Conservation (phyloP, 2,329 filamentous ascomycete species). For the Cladosporium sp. region DNA sequence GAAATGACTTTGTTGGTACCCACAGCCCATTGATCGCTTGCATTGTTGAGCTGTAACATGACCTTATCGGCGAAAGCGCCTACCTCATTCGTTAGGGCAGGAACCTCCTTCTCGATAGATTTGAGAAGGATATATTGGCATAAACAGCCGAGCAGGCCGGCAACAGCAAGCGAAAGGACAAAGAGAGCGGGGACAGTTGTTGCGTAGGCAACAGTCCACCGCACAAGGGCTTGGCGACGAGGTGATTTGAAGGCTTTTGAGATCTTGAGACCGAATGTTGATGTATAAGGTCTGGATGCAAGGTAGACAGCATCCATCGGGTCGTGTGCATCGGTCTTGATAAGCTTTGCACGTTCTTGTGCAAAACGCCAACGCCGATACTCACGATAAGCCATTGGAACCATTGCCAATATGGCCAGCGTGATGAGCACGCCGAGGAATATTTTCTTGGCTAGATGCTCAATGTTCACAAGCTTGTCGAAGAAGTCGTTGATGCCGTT, state of each 20-base stretch:
- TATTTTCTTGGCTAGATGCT: conserved; percentile 64
- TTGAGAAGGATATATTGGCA: conserved; percentile 78
- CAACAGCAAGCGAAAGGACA: conserved; percentile 74
- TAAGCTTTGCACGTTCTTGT: conserved; percentile 63
- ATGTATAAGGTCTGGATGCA: conserved; percentile 73
- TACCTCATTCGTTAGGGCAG: conserved; percentile 68
- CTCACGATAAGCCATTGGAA: conserved; percentile 78
- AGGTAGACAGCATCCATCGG: conserved; percentile 87
- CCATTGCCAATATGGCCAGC: conserved; percentile 66
- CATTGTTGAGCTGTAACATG: conserved; percentile 65
- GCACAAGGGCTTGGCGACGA: conserved; percentile 65
- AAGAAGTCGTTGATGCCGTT: conserved; percentile 82
- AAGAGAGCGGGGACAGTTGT: conserved; percentile 83
- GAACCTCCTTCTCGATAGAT: conserved; percentile 69
- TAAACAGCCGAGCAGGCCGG: conserved; percentile 75
- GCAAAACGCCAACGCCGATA: conserved; percentile 71
- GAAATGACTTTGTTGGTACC: conserved; percentile 70
- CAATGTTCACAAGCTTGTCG: conserved; percentile 61
- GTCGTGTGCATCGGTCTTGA: conserved; percentile 65
- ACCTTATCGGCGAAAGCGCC: conserved; percentile 76
- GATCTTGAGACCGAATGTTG: conserved; percentile 65
- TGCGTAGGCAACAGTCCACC: conserved; percentile 84
- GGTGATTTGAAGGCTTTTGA: conserved; percentile 60
- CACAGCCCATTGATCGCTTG: conserved; percentile 71
- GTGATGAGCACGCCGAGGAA: conserved; percentile 72